These are phyloP conservation scores for Pistacia atlantica DNA, from an alignment of 345 rosid genomes.

Conservation along the genomic window DNA sequence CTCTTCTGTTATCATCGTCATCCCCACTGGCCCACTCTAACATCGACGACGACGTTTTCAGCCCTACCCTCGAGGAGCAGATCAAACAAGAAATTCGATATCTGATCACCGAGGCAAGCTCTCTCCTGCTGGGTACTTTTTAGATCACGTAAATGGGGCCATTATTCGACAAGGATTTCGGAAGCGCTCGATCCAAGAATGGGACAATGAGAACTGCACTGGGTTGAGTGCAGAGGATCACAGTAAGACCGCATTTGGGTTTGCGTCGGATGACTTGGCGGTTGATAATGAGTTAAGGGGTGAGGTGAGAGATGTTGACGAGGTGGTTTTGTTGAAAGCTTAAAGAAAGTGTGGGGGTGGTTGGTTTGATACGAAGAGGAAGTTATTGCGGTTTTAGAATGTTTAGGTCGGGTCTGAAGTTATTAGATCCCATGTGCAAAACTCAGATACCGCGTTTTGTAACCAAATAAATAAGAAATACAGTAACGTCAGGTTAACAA, in stretches of 20 bases:
- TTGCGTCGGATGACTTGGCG: constrained; percentile 12
- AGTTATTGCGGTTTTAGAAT: neutral
- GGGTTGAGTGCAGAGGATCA: neutral
- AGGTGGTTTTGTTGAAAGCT: neutral
- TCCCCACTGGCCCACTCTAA: too few relatives aligned
- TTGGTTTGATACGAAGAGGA: neutral
- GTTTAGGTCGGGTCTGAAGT: neutral
- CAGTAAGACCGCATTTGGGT: neutral
- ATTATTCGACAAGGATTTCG: neutral
- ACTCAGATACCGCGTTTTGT: too few relatives aligned
- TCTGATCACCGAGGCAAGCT: neutral
- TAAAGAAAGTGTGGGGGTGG: neutral
- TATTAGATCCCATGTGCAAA: too few relatives aligned
- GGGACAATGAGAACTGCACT: neutral
- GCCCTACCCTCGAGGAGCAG: neutral
- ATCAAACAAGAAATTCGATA: neutral
- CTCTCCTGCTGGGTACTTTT: neutral
- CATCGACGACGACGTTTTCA: neutral
- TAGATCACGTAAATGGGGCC: neutral
- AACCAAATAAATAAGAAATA: too few relatives aligned
- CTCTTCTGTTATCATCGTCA: neutral
- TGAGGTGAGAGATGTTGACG: neutral
- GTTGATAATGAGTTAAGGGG: neutral
- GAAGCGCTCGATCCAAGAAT: constrained; percentile 9
- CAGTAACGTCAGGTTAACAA: too few relatives aligned